Conservation (phyloP, 1,284 basidiomycete genomes). For the Limonomyces culmigenus region DNA sequence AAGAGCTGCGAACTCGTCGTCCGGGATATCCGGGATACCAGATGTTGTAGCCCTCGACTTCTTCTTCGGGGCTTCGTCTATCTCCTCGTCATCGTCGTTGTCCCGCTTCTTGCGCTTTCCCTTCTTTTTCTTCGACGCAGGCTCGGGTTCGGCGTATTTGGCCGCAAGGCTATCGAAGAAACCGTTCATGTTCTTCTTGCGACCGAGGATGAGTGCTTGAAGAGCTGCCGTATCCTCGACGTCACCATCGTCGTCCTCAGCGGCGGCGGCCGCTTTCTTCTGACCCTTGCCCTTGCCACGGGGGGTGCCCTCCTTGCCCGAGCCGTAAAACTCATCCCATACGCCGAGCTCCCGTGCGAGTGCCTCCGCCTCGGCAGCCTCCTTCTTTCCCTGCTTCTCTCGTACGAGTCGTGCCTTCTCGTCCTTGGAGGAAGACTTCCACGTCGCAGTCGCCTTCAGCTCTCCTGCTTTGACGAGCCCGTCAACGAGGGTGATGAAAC, state of each 20-base stretch:
- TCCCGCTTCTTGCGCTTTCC: conserved; percentile 42
- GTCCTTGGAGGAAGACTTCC: conserved; percentile 61
- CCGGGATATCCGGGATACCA: conserved; percentile 40
- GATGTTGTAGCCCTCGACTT: conserved; percentile 24
- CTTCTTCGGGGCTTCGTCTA: conserved; percentile 30
- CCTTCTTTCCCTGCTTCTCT: conserved; percentile 57
- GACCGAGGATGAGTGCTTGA: conserved; percentile 70
- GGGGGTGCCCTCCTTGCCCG: conserved; percentile 50
- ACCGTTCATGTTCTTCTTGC: conserved; percentile 50
- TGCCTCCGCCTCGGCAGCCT: conserved; percentile 75
- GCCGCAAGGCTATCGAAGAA: conserved; percentile 69
- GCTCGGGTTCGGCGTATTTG: conserved; percentile 51
- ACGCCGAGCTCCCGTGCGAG: conserved; percentile 80
- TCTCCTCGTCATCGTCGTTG: conserved; percentile 16
- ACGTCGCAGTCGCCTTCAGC: conserved; percentile 41
- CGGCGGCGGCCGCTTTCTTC: conserved; percentile 17
- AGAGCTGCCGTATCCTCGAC: conserved; percentile 55
- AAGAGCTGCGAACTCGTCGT: conserved; percentile 48
- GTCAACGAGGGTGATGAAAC: conserved; percentile 61
- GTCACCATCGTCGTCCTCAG: conserved; percentile 21
- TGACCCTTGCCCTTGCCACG: conserved; percentile 28
- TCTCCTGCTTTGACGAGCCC: conserved; percentile 44
- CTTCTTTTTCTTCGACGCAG: conserved; percentile 19
- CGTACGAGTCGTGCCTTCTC: conserved; percentile 61
- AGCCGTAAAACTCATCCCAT: conserved; percentile 90